Conservation (phyloP, 441 rosid species). For the Adansonia madagascariensis region DNA sequence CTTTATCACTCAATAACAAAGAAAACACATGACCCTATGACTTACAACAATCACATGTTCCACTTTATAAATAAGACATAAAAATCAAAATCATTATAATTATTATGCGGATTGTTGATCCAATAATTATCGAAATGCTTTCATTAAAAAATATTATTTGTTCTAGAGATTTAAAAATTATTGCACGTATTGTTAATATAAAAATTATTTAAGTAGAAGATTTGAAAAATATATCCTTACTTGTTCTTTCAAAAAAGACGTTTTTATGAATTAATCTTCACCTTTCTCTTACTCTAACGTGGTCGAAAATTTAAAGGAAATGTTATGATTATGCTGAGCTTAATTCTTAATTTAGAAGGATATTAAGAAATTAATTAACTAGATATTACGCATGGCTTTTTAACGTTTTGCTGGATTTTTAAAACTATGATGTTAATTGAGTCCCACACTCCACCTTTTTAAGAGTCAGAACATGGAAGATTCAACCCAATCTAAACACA, state of each 20-base stretch:
- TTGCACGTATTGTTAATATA: no score
- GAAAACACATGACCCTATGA: neutral
- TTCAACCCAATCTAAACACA: slow-evolving; percentile 16
- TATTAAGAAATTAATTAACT: neutral
- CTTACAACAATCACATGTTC: neutral
- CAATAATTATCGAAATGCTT: no score
- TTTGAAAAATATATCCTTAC: no score
- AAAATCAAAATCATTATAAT: neutral
- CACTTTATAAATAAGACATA: neutral
- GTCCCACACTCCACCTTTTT: slow-evolving; percentile 13
- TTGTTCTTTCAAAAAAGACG: no score
- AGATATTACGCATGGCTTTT: neutral
- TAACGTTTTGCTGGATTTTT: neutral
- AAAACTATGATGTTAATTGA: slow-evolving; percentile 3
- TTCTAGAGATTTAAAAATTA: no score
- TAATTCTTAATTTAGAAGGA: neutral
- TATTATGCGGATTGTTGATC: neutral
- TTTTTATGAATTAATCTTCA: neutral
- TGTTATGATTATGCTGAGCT: neutral
- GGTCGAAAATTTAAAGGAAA: neutral
- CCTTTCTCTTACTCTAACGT: neutral
- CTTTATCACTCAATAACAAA: neutral
- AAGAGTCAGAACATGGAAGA: neutral
- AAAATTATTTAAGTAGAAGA: no score
- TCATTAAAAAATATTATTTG: no score